Evolutionary conservation across 1,139 yeast species (phyloP).

Genomic region (Scheffersomyces quercinus): DNA sequence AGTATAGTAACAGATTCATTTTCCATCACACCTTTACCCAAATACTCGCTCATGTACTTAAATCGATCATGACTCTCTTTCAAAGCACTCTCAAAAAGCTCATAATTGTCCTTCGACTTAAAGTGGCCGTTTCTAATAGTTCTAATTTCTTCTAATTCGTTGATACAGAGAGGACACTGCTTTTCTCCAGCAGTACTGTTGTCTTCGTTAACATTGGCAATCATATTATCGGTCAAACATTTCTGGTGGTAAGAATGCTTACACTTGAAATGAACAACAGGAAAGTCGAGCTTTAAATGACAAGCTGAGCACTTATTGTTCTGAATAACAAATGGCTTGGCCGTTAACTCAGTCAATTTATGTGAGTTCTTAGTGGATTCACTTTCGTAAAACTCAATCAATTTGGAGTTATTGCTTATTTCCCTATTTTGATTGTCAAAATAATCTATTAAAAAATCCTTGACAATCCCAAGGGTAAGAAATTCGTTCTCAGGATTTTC

Average conservation of each 20-base stretch:
- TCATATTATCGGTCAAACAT: conserved; percentile 58
- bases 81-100: conserved; percentile 61
- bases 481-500: conserved; percentile 47
- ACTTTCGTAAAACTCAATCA: conserved; percentile 65
- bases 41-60: conserved; percentile 73
- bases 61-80: conserved; percentile 65
- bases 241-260: conserved; percentile 84
- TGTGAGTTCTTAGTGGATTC: conserved; percentile 62
- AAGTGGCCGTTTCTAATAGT: conserved; percentile 62
- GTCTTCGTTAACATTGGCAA: conserved; percentile 12
- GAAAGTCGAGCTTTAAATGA: conserved; percentile 67
- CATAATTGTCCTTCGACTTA: conserved; percentile 60
- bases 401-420: conserved; percentile 63
- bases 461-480: conserved; percentile 73
- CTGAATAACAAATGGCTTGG: conserved; percentile 64
- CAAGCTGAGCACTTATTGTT: conserved; percentile 75
- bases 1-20: conserved; percentile 24
- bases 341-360: conserved; percentile 52
- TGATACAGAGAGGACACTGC: conserved; percentile 73
- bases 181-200: conserved; percentile 18
- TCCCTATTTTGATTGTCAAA: conserved; percentile 65
- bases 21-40: conserved; percentile 87
- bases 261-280: conserved; percentile 84
- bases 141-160: conserved; percentile 65
- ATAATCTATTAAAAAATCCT: conserved; percentile 65